These are phyloP conservation scores for Oenanthe sinensis DNA, from an alignment of 129 eudicot genomes.

Conservation along the genomic window DNA sequence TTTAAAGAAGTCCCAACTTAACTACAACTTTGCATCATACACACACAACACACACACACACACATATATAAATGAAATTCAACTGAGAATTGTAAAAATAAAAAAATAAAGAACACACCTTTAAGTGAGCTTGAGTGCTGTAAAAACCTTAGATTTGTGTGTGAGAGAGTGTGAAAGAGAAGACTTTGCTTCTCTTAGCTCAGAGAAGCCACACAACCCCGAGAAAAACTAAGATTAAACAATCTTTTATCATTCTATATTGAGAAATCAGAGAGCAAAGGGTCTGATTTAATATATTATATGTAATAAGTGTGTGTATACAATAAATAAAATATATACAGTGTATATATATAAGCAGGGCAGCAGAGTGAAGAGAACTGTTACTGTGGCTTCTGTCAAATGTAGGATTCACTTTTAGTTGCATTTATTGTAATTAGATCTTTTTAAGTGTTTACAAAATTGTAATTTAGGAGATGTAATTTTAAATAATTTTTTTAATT, in stretches of 20 bases:
- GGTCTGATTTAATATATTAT: not conserved
- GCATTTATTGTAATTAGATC: too few relatives aligned
- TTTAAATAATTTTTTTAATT: too few relatives aligned
- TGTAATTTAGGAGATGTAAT: too few relatives aligned
- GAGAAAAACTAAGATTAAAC: constrained; percentile 11
- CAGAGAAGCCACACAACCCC: constrained; percentile 18
- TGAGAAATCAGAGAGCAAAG: not conserved
- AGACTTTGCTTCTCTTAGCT: constrained; percentile 22
- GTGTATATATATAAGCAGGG: not conserved
- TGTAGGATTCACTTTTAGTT: not conserved
- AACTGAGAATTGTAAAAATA: not conserved
- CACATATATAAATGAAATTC: not conserved
- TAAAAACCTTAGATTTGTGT: constrained; percentile 31
- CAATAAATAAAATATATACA: not conserved
- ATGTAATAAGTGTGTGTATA: not conserved
- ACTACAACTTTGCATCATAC: not conserved
- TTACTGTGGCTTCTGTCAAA: not conserved
- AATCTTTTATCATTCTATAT: not conserved
- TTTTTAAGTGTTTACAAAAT: not conserved
- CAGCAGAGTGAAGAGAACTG: not conserved
- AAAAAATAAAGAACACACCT: constrained; percentile 17
- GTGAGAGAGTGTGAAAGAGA: constrained; percentile 35
- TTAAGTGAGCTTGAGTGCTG: constrained; percentile 10
- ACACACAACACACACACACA: not conserved
- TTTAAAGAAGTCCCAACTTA: not conserved